Conservation (phyloP, 2,329 filamentous ascomycete species). For the Verticillium nubilum region DNA sequence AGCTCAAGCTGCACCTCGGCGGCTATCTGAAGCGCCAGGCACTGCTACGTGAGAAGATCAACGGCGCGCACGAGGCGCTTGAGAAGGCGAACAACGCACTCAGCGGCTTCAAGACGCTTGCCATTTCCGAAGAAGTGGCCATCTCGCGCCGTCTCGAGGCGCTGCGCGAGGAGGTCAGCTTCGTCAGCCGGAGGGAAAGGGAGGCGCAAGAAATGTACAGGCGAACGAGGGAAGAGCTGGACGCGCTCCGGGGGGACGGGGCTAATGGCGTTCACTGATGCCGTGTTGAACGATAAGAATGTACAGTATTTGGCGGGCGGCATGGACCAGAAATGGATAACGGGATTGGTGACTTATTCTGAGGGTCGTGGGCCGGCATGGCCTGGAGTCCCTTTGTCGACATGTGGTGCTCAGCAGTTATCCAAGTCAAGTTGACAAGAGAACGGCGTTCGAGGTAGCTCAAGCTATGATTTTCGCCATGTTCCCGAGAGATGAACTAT, state of each 20-base stretch:
- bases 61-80: slow-evolving; percentile 67
- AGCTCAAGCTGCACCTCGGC: slow-evolving; percentile 77
- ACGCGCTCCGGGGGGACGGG: slow-evolving; percentile 41
- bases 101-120: slow-evolving; percentile 67
- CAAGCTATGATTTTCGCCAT: too few relatives aligned
- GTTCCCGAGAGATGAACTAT: too few relatives aligned
- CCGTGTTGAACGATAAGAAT: neutral
- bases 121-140: slow-evolving; percentile 74
- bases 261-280: slow-evolving; percentile 13
- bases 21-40: slow-evolving; percentile 87
- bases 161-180: slow-evolving; percentile 76
- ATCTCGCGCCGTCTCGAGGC: slow-evolving; percentile 66
- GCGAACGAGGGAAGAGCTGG: slow-evolving; percentile 70
- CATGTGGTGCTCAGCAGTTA: neutral
- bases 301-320: neutral
- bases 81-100: slow-evolving; percentile 68
- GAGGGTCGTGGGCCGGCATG: neutral
- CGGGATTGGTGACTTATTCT: neutral
- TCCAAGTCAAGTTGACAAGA: neutral
- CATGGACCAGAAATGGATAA: neutral
- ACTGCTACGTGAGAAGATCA: slow-evolving; percentile 72
- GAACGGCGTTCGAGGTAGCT: neutral
- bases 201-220: slow-evolving; percentile 88
- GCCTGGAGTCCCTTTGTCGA: neutral
- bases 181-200: slow-evolving; percentile 74